These are phyloP conservation scores for Botrytis porri DNA, from an alignment of 2,329 filamentous ascomycete species.

Conservation along the genomic window DNA sequence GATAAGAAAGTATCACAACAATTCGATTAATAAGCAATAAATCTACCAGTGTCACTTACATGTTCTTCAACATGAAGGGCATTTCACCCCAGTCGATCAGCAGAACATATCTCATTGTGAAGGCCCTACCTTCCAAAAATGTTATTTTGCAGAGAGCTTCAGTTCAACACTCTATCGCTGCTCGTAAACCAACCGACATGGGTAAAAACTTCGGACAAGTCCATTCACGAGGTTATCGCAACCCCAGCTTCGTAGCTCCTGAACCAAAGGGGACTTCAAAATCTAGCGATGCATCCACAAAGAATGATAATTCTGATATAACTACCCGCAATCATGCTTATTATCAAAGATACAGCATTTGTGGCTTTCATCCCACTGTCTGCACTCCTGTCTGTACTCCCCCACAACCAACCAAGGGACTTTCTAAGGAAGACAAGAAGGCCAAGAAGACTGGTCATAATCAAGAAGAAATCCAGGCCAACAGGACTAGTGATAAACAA, in stretches of 20 bases:
- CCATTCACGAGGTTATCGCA: neutral
- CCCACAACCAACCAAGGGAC: neutral
- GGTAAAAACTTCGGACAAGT: neutral
- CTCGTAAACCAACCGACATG: too few relatives aligned
- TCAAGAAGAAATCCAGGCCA: neutral
- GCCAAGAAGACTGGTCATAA: neutral
- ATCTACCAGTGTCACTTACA: neutral
- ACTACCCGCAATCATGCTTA: neutral
- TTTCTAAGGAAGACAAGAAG: too few relatives aligned
- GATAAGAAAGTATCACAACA: neutral
- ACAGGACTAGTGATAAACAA: neutral
- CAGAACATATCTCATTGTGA: neutral
- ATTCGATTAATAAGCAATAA: neutral
- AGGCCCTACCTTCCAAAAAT: neutral
- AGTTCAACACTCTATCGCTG: neutral
- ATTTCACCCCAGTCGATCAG: neutral
- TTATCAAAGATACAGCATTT: neutral
- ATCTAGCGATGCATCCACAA: rapidly evolving
- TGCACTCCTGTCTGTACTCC: neutral
- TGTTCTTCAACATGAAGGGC: neutral
- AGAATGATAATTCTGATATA: neutral
- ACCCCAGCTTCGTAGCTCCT: neutral
- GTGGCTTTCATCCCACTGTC: neutral
- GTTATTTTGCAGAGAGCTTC: neutral
- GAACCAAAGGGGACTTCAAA: neutral